Evolutionary conservation across 257 asterid species (phyloP).

Genomic region (Apocynum venetum): DNA sequence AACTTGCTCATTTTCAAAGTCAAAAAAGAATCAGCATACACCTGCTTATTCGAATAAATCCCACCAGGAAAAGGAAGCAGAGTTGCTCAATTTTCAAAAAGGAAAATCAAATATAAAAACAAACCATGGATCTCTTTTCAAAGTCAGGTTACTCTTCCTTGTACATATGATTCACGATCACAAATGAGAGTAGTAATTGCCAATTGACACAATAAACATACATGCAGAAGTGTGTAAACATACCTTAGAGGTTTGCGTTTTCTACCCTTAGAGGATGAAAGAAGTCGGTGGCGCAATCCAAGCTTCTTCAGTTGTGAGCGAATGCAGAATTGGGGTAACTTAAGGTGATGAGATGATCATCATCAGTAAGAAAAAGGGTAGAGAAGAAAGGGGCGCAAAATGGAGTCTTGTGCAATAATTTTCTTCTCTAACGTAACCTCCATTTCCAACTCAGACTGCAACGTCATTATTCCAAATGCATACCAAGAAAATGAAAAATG

Average conservation of each 20-base stretch:
- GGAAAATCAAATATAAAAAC: neutral
- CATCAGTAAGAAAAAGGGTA: neutral
- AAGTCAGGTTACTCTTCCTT: neutral
- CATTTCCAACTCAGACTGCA: constrained; percentile 7
- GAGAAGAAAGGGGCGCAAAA: neutral
- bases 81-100: neutral
- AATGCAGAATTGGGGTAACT: neutral
- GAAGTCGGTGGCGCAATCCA: neutral
- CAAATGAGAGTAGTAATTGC: no score
- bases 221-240: neutral
- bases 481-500: neutral
- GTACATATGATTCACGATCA: neutral
- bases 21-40: neutral
- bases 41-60: neutral
- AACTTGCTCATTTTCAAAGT: neutral
- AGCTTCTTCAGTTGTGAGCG: neutral
- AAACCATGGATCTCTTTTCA: neutral
- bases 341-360: neutral
- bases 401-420: constrained; percentile 6
- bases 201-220: no score
- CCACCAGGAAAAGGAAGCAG: neutral
- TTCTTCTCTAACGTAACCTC: constrained; percentile 21
- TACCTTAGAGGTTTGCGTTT: neutral
- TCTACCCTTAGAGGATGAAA: neutral
- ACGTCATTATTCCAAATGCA: constrained; percentile 12